Conservation (phyloP, 305 asterid genomes). For the Salvia sclarea region DNA sequence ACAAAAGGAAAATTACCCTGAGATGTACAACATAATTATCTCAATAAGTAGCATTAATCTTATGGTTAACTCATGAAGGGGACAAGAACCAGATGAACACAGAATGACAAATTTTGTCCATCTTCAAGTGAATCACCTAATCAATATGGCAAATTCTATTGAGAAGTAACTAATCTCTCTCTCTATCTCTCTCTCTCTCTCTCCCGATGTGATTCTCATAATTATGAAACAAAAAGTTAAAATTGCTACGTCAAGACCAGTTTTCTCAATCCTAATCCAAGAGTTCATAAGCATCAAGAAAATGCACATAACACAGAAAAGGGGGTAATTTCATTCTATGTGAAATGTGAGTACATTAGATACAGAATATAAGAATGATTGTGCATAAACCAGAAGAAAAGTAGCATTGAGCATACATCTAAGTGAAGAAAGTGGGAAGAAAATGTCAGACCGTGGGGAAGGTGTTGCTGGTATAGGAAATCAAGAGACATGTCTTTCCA, state of each 20-base stretch:
- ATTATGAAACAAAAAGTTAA: conserved; percentile 15
- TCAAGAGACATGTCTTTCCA: conserved; percentile 57
- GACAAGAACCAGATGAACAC: conserved; percentile 8
- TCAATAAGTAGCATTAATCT: neutral
- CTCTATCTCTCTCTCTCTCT: too few relatives aligned
- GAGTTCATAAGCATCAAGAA: conserved; percentile 1
- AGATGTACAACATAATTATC: neutral
- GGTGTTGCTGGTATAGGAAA: conserved; percentile 56
- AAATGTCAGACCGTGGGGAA: conserved; percentile 54
- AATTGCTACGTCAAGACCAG: neutral
- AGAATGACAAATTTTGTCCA: conserved; percentile 8
- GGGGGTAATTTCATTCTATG: neutral
- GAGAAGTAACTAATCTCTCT: neutral
- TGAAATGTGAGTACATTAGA: neutral
- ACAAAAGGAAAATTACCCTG: neutral
- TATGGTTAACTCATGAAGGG: neutral
- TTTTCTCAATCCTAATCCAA: neutral
- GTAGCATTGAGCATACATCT: neutral
- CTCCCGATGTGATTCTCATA: neutral
- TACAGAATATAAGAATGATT: neutral
- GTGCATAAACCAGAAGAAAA: neutral
- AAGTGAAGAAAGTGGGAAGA: neutral
- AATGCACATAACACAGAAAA: neutral
- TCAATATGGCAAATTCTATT: conserved; percentile 5
- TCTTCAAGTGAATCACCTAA: neutral